Percentiles rank a stretch among this genome's conserved stretches.
phyloP scores from a whole-genome alignment of 768 basidiomycete genomes.

The Daedaleopsis nitida region DNA sequence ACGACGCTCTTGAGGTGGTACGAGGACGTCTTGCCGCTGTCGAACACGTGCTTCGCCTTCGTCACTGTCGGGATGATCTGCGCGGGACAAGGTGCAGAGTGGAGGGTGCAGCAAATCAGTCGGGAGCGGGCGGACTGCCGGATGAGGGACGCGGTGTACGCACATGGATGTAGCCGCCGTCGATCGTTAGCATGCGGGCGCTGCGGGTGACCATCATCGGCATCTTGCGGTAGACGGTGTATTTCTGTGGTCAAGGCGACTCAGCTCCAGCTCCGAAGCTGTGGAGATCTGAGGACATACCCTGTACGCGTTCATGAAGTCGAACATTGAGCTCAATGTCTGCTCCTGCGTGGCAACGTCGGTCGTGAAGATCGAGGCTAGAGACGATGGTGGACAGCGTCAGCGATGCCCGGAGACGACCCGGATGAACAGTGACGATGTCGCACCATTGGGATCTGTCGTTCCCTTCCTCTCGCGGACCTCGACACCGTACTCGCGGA shows the following conservation, averaged over 20 bases:
- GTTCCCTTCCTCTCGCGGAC: conserved; percentile 68
- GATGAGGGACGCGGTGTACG: conserved; percentile 23
- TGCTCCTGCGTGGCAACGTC: conserved; percentile 66
- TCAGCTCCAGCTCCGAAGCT: background rate
- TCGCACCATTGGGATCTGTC: conserved; percentile 88
- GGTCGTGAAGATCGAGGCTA: conserved; percentile 85
- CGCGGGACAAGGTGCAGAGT: background rate
- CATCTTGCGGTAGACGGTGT: conserved; percentile 89
- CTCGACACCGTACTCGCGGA: conserved; percentile 71
- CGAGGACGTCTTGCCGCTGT: conserved; percentile 87
- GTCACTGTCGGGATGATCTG: conserved; percentile 90
- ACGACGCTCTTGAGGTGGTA: conserved; percentile 90
- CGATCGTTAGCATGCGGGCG: conserved; percentile 89
- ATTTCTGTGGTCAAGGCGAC: conserved; percentile 57
- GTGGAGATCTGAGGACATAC: conserved; percentile 36
- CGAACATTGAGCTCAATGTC: conserved; percentile 61
- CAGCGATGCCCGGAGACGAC: background rate
- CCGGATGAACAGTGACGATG: background rate
- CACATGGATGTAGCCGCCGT: conserved; percentile 92
- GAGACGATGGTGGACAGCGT: background rate
- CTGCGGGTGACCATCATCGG: conserved; percentile 92
- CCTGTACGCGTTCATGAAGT: conserved; percentile 87
- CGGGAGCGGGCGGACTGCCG: background rate
- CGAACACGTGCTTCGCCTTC: conserved; percentile 79
- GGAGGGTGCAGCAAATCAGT: background rate